Evolutionary conservation across 2,329 filamentous ascomycete genomes (phyloP), one percentile per base, ranked within the genome.

Genomic region (Monosporascus sp.): DNA sequence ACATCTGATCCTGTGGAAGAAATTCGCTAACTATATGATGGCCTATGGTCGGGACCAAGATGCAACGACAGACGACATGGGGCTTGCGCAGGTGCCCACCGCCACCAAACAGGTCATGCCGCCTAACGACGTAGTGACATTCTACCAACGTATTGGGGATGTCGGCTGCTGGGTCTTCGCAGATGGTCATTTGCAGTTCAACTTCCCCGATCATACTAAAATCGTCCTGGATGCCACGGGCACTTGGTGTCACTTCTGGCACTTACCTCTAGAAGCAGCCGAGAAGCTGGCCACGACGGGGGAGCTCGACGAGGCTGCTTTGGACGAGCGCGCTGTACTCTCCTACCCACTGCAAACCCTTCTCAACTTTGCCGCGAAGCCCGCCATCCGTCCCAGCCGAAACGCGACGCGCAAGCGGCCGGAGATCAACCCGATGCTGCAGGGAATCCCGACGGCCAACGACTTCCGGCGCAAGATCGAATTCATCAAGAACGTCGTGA

Each of bases 161-260:
- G 88, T 92, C 31, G 88, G 88, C 17, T 87, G 89, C 70, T 92
- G 88, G 88, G 84, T 85, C 49, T 93, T 93, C 63, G 82, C 81
- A 52, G 88, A 93, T 66, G 89, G 89, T 2, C 88, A 89, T 62
- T 78, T 92, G 60, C 88, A 90, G 81, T 89, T 93, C 72, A 93
- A 94, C 72, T 94, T 94, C 69, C 89, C 89, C 2, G 89, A 94
- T 61, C 89, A 94, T 68, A 93, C 89, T 54, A 94, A 94, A 72
- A 81, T 94, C 51, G 86, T 93, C 14, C 74, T 94, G 25, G 89
- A 90, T 54, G 74, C 86, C 1, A 82, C 87, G 31, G 89, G 87
- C n/a, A 83, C 80, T 1, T 87, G 85, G 77, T 87, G 88, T 60
- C 87, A 89, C 66, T 90, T 91, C 66, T 88, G 88, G 73, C 86